Percentiles rank a stretch among this genome's conserved stretches.
These are phyloP conservation scores for Mortierella sp. DNA, from an alignment of 371 early-diverging fungal genomes.

Conservation along the genomic window DNA sequence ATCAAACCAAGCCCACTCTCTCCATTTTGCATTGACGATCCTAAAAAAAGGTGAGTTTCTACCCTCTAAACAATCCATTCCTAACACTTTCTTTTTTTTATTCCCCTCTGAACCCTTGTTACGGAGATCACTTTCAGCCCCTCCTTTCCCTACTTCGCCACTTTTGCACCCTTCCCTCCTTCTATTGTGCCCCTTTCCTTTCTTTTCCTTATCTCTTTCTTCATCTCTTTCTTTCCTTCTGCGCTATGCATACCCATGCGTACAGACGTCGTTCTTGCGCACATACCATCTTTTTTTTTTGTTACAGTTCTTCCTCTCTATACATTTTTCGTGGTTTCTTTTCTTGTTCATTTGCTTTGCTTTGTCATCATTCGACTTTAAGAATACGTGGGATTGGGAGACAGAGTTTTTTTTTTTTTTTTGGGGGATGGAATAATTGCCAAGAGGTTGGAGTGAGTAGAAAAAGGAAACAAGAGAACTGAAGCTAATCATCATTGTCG, in stretches of 20 bases:
- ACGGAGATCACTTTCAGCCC: background rate
- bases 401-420: background rate
- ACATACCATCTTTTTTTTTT: background rate
- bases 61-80: background rate
- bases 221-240: background rate
- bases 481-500: background rate
- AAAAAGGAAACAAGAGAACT: background rate
- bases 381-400: background rate
- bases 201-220: background rate
- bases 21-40: background rate
- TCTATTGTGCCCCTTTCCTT: background rate
- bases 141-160: background rate
- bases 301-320: background rate
- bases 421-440: background rate
- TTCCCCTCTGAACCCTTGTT: background rate
- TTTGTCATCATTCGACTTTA: too few species aligned
- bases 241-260: background rate
- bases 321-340: background rate
- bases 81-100: background rate
- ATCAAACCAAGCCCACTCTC: background rate
- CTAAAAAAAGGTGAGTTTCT: constrained; percentile 11
- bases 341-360: background rate
- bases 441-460: background rate
- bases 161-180: background rate
- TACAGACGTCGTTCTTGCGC: background rate